Base-by-base conservation (phyloP, 2,329 filamentous ascomycete genomes). In the Orbilia oligospora region DNA sequence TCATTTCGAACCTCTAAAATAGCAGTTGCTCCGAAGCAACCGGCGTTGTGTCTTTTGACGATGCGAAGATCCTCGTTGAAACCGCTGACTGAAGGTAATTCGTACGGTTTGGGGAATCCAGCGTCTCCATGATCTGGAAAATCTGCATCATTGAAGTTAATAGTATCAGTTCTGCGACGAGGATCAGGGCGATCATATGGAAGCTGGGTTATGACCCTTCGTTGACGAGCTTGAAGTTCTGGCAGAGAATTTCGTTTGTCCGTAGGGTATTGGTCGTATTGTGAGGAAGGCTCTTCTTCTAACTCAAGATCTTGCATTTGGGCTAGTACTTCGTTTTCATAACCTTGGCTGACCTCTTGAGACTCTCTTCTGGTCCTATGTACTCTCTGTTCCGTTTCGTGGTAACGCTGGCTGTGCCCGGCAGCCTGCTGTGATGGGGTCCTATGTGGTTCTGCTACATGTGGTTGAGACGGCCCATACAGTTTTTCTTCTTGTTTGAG, bases 11-110 rank as follows among this genome's bases (percentile, higher is more conserved):
- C 44, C 18, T 71, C 18, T 8, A 77, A 5, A 5, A 71, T 63
- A 6, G 49, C 73, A 2, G 73, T 71, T 12, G 67, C 51, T 14
- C 73, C 73, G 27, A 67, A 77, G 6, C 46, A 24, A 22, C 73
- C 73, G 3, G 58, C 44, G 1, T 46, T 58, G 41, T 65, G 41
- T 14, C 24, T 58, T 30, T 76, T 71, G 1, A 56, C 5, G 1
- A 77, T 44, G 10, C 22, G 16, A 18, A 71, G 51, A n/a, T 67
- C 56, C 12, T 18, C 18, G 9, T 36, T 1, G 44, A 36, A 71
- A 22, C 16, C 9, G 3, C 12, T 30, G 14, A 18, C 10, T 27
- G 14, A 6, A 3, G 71, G 71, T 4, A 76, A 48, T 30, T 76
- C 58, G 51, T 76, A 76, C 20, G 66, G 46, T 18, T n/a, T 30